These are phyloP conservation scores for Chrysophaeum taylorii DNA, from an alignment of 352 stramenopile genomes.

Conservation along the genomic window DNA sequence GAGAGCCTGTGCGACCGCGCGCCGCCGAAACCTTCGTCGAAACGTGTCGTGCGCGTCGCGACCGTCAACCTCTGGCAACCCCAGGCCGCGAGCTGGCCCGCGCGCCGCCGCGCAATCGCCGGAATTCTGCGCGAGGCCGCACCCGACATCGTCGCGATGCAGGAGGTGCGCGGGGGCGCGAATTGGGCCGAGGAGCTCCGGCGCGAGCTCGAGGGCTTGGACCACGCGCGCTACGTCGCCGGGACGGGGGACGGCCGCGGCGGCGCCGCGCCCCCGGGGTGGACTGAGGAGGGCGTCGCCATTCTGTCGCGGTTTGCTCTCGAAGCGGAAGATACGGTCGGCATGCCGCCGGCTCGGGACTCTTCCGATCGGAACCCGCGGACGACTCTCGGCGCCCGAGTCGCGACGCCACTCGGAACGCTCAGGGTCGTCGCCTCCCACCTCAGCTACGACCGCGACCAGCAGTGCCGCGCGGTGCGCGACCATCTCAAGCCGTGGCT, in stretches of 20 bases:
- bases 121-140: background rate
- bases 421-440: background rate
- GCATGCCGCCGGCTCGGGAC: background rate
- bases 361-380: background rate
- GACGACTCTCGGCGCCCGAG: background rate
- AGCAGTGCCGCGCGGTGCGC: background rate
- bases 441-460: background rate
- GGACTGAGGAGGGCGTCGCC: slow-evolving; percentile 3
- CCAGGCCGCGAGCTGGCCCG: background rate
- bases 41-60: background rate
- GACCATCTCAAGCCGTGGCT: background rate
- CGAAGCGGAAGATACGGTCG: background rate
- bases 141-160: slow-evolving; percentile 4
- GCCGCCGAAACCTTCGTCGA: background rate
- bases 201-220: background rate
- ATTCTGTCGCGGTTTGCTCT: background rate
- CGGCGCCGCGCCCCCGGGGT: background rate
- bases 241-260: background rate
- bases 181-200: background rate
- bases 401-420: background rate
- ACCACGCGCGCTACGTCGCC: background rate
- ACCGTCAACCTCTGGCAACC: slow-evolving; percentile 8
- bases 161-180: background rate
- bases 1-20: slow-evolving; percentile 8
- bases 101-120: background rate